These are phyloP conservation scores for Aquilaria malaccensis DNA, from an alignment of 345 rosid genomes.

Conservation along the genomic window DNA sequence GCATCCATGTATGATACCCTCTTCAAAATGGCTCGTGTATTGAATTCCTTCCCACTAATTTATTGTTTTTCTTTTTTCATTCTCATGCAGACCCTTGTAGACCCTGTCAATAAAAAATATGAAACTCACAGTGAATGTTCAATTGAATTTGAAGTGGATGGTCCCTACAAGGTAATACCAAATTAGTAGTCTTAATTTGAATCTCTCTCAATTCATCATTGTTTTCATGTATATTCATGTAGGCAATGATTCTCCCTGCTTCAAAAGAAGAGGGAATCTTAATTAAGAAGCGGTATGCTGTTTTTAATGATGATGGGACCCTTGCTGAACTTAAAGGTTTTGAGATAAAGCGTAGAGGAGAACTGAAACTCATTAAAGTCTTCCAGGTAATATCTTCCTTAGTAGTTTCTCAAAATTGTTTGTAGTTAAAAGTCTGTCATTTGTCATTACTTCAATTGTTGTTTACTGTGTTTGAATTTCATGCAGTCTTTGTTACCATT, in stretches of 20 bases:
- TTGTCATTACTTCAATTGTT: not conserved
- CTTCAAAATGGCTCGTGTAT: slow-evolving; percentile 12
- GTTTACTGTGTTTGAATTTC: too few species aligned
- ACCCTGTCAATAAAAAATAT: slow-evolving; percentile 72
- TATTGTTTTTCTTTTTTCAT: slow-evolving; percentile 11
- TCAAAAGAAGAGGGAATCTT: slow-evolving; percentile 97
- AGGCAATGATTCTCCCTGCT: slow-evolving; percentile 99
- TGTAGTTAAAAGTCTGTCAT: not conserved
- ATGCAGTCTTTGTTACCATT: not conserved
- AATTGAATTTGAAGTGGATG: slow-evolving; percentile 99
- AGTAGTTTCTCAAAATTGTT: slow-evolving; percentile 1
- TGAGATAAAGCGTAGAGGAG: slow-evolving; percentile 99
- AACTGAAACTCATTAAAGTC: slow-evolving; percentile 95
- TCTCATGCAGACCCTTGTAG: slow-evolving; percentile 55
- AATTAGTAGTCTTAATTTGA: slow-evolving; percentile 7
- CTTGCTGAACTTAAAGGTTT: slow-evolving; percentile 99
- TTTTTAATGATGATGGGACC: slow-evolving; percentile 95
- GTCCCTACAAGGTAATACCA: slow-evolving; percentile 87
- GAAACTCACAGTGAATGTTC: slow-evolving; percentile 90
- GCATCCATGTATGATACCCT: too few species aligned
- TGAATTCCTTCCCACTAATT: slow-evolving; percentile 13
- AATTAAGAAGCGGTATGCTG: slow-evolving; percentile 97
- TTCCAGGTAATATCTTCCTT: slow-evolving; percentile 63
- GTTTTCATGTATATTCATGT: slow-evolving; percentile 18
- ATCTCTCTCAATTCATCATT: slow-evolving; percentile 11